Percentiles rank a stretch among this genome's conserved stretches.
These are phyloP conservation scores for Kodamaea arcana DNA, from an alignment of 1,139 yeast species.

Conservation along the genomic window DNA sequence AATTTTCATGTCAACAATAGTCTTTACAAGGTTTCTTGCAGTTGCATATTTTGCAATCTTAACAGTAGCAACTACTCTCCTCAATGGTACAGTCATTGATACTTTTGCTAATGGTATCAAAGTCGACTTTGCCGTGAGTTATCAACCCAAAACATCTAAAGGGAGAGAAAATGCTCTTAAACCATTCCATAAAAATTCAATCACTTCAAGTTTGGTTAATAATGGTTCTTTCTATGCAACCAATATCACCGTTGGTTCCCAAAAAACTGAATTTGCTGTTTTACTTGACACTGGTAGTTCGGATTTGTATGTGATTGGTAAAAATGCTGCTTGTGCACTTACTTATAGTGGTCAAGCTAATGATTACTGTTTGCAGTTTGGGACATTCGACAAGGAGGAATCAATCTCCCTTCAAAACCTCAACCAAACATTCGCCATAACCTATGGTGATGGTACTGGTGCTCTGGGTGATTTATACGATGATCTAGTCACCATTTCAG, in stretches of 20 bases:
- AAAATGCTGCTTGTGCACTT: constrained; percentile 5
- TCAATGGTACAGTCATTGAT: not conserved
- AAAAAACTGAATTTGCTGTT: constrained; percentile 7
- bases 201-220: not conserved
- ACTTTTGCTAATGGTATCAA: not conserved
- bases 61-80: not conserved
- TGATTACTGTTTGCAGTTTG: constrained; percentile 5
- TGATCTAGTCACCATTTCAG: constrained; percentile 6
- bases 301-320: constrained; percentile 16
- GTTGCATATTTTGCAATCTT: not conserved
- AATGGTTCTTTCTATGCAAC: constrained; percentile 5
- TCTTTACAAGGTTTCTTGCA: no score
- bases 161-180: not conserved
- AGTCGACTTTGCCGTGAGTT: not conserved
- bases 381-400: constrained; percentile 8
- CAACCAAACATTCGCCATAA: constrained; percentile 7
- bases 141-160: not conserved
- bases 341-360: constrained; percentile 1
- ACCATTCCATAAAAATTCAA: not conserved
- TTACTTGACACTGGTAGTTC: constrained; percentile 19
- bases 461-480: constrained; percentile 8
- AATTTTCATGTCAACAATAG: no score
- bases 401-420: constrained; percentile 7
- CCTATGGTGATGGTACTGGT: constrained; percentile 11
- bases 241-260: constrained; percentile 8